Percentiles rank a stretch among this genome's conserved stretches.
These are phyloP conservation scores for Dysphania ambrosioides DNA, from an alignment of 148 eudicot species.

Conservation along the genomic window DNA sequence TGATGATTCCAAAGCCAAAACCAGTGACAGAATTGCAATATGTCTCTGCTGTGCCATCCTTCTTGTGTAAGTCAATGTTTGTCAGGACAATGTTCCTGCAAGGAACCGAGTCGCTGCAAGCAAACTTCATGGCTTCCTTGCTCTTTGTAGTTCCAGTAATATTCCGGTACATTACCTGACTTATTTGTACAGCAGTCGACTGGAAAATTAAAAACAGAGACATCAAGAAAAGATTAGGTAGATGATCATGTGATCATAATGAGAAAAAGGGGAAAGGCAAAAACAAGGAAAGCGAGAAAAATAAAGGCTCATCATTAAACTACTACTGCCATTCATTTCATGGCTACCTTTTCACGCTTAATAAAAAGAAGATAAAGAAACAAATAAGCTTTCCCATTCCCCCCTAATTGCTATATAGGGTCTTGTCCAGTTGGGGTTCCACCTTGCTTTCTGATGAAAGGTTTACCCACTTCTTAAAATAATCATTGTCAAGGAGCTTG, in stretches of 20 bases:
- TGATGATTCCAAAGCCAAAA: slow-evolving; percentile 50
- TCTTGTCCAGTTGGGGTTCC: neutral
- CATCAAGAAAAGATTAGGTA: slow-evolving; percentile 7
- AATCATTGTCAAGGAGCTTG: slow-evolving; percentile 1
- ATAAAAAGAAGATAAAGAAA: neutral
- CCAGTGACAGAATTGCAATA: slow-evolving; percentile 77
- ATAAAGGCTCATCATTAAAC: slow-evolving; percentile 12
- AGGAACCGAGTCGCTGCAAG: slow-evolving; percentile 79
- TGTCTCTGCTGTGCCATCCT: slow-evolving; percentile 66
- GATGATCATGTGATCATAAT: slow-evolving; percentile 12
- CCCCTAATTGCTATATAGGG: slow-evolving; percentile 15
- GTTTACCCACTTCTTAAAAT: neutral
- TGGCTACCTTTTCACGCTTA: slow-evolving; percentile 12
- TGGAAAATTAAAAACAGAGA: slow-evolving; percentile 14
- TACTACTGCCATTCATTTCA: slow-evolving; percentile 10
- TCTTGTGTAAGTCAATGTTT: slow-evolving; percentile 56
- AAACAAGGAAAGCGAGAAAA: neutral
- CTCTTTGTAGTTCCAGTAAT: slow-evolving; percentile 77
- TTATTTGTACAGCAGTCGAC: slow-evolving; percentile 81
- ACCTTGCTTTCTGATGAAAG: slow-evolving; percentile 16
- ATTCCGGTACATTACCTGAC: slow-evolving; percentile 68
- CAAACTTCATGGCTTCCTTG: slow-evolving; percentile 73
- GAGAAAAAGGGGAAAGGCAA: neutral
- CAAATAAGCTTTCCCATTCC: neutral
- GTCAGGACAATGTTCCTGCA: slow-evolving; percentile 68